Evolutionary conservation across 306 rosid genomes (phyloP).

Genomic region (Vigna mungo): DNA sequence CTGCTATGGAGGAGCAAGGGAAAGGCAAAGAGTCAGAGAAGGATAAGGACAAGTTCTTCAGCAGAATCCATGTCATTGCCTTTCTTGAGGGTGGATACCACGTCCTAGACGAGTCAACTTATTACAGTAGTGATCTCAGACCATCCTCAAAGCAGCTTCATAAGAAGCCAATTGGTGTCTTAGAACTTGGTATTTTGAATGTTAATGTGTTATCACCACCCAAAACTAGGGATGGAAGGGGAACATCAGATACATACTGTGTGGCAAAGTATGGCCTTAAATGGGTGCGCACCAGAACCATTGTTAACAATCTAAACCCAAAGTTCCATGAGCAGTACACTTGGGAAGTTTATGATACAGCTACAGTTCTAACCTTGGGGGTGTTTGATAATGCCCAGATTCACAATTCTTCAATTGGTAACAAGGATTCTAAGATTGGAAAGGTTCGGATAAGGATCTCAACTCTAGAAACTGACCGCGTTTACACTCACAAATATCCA

Average conservation of each 20-base stretch:
- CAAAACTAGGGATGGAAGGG: conserved; percentile 76
- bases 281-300: conserved; percentile 94
- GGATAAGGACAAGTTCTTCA: conserved; percentile 73
- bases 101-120: conserved; percentile 89
- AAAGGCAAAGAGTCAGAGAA: conserved; percentile 57
- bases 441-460: conserved; percentile 93
- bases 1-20: conserved; percentile 65
- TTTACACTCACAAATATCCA: conserved; percentile 84
- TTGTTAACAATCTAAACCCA: conserved; percentile 67
- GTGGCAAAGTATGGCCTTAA: conserved; percentile 93
- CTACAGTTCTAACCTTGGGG: conserved; percentile 90
- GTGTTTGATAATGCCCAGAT: conserved; percentile 78
- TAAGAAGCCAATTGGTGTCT: conserved; percentile 79
- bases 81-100: conserved; percentile 96
- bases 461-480: conserved; percentile 77
- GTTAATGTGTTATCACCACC: conserved; percentile 66
- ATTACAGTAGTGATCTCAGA: conserved; percentile 89
- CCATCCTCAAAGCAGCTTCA: conserved; percentile 75
- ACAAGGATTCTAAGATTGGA: conserved; percentile 68
- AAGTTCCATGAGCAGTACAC: conserved; percentile 92
- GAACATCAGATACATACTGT: conserved; percentile 76
- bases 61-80: conserved; percentile 65
- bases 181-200: conserved; percentile 85
- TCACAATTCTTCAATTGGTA: conserved; percentile 54
- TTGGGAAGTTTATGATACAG: conserved; percentile 91